A percentile compares a stretch with the other conserved stretches of the same genome.
Conservation (phyloP, 2,329 filamentous ascomycete species). For the Xylariaceae sp. region DNA sequence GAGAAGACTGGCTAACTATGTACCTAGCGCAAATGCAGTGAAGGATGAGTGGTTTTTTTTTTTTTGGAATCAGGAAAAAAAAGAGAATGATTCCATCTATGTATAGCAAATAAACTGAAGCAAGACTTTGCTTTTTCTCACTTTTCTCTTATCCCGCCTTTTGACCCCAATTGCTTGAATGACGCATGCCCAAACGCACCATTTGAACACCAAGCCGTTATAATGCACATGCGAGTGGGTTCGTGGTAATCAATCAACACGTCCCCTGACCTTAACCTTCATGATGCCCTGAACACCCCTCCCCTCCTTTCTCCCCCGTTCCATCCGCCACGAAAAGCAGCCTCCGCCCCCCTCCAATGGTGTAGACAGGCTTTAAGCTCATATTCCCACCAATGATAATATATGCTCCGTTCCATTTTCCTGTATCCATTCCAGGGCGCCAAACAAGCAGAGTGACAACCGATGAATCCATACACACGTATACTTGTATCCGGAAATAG, state of each 20-base stretch:
- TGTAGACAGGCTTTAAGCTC: background rate
- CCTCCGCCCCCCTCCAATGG: background rate
- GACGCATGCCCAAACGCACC: background rate
- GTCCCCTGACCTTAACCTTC: background rate
- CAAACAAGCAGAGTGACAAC: constrained; percentile 5
- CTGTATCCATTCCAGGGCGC: constrained; percentile 8
- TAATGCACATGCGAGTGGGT: constrained; percentile 19
- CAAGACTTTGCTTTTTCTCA: no score
- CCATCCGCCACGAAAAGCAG: no score
- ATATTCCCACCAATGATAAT: constrained; percentile 1
- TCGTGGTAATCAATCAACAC: constrained; percentile 11
- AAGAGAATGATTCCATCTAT: no score
- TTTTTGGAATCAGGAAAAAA: no score
- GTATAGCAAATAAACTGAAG: no score
- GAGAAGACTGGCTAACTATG: no score
- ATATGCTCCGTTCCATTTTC: constrained; percentile 11
- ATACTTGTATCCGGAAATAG: background rate
- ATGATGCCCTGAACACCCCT: background rate
- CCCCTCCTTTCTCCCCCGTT: no score
- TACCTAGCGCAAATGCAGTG: no score
- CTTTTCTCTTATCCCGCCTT: no score
- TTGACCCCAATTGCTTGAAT: no score
- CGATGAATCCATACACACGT: background rate
- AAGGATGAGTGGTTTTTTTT: no score
- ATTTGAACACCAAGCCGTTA: constrained; percentile 14